phyloP scores from a whole-genome alignment of 768 basidiomycete species.

The Podaxis pistillaris region DNA sequence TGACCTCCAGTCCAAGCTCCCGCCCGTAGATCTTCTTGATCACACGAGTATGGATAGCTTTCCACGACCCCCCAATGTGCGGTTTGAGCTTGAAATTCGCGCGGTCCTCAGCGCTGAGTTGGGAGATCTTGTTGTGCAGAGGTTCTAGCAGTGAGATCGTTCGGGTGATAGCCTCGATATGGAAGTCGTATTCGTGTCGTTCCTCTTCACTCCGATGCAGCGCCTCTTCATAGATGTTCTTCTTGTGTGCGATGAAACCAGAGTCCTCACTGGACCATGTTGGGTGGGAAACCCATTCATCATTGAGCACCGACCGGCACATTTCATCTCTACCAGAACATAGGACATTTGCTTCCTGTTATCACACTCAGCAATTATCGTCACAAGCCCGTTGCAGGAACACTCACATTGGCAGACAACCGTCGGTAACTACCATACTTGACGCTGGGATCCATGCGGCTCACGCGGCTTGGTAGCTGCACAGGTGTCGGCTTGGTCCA shows the following conservation, averaged over 20 bases:
- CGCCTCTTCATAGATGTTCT: conserved; percentile 96
- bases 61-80: conserved; percentile 81
- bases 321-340: conserved; percentile 97
- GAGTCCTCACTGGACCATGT: conserved; percentile 94
- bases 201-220: conserved; percentile 97
- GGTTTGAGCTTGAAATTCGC: conserved; percentile 83
- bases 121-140: conserved; percentile 81
- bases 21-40: conserved; percentile 97
- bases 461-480: conserved; percentile 41
- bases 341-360: conserved; percentile 79
- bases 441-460: conserved; percentile 63
- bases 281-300: conserved; percentile 98
- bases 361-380: background rate
- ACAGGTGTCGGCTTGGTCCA: conserved; percentile 53
- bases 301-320: conserved; percentile 94
- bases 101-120: conserved; percentile 77
- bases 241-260: conserved; percentile 86
- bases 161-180: conserved; percentile 91
- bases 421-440: conserved; percentile 89
- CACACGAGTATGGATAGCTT: conserved; percentile 89
- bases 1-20: conserved; percentile 77
- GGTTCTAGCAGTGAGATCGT: conserved; percentile 92
- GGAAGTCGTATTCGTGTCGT: conserved; percentile 98
- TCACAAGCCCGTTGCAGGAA: background rate
- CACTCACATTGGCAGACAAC: conserved; percentile 73